Evolutionary conservation across 192 early-diverging fungal species (phyloP), one percentile per base, ranked within the genome.

Genomic region (Backusella luteola): DNA sequence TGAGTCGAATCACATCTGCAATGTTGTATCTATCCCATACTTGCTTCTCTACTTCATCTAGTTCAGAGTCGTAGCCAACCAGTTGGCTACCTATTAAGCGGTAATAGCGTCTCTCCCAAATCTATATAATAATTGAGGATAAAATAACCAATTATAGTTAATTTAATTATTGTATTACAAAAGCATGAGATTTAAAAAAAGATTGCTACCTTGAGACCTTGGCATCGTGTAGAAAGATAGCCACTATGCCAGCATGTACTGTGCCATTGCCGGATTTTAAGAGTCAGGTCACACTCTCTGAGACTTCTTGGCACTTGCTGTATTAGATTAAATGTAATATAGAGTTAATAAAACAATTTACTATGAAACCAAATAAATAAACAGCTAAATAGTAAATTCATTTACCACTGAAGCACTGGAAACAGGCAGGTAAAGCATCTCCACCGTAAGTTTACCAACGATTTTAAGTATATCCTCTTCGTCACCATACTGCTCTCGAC

Each of bases 251-350:
- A 75, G 34, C 73, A 75, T 19, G 73, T 80, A 17, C 42, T 53
- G 44, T 80, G 78, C 78, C 78, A 80, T 76, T 74, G 73, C 15
- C 77, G 42, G 17, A 79, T 73, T 26, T 74, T 79, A 15, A 79
- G 32, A 7, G 73, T 52, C 32, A 74, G 41, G 39, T 79, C 73
- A 35, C 77, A 79, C 34, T 79, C 77, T 34, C 69, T 59, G 19
- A 79, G 73, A 67, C 56, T 79, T 69, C 49, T 73, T 4, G 77
- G 77, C 9, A 78, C 72, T 53, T 44, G 53, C 69, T 71, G 35
- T 12, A 70, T 11, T 63, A 23, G n/a, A 73, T 21, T 35, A 34
- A 73, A 26, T 52, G 2, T 52, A 72, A 75, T 34, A 67, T 6
- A 52, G 9, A 29, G 29, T 42, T 35, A 63, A 29, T 39, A 41